These are phyloP conservation scores for Dioszegia hungarica DNA, from an alignment of 768 basidiomycete genomes.

Conservation along the genomic window DNA sequence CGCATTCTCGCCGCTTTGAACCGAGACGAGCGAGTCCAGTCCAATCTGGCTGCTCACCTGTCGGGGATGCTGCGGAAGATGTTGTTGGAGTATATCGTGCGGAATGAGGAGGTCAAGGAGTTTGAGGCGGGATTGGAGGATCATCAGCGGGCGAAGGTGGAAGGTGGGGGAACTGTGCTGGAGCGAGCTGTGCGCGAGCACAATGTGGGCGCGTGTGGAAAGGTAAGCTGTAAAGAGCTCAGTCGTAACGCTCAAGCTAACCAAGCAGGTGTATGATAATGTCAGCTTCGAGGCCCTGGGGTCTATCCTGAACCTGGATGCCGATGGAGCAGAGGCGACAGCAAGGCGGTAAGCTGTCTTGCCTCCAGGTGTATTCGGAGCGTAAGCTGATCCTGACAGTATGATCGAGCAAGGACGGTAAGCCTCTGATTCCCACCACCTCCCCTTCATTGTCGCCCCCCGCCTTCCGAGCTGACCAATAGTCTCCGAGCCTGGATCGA, in stretches of 20 bases:
- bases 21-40: slow-evolving; percentile 76
- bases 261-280: slow-evolving; percentile 71
- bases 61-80: slow-evolving; percentile 79
- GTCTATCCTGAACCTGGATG: slow-evolving; percentile 77
- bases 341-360: slow-evolving; percentile 55
- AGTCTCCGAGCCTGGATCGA: slow-evolving; percentile 82
- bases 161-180: slow-evolving; percentile 89
- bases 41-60: slow-evolving; percentile 29
- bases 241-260: background rate
- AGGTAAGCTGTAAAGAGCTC: slow-evolving; percentile 51
- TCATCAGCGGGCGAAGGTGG: slow-evolving; percentile 86
- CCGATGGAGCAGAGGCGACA: slow-evolving; percentile 93
- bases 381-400: slow-evolving; percentile 38
- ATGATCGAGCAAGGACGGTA: slow-evolving; percentile 95
- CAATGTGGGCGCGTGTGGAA: slow-evolving; percentile 91
- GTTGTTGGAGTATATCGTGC: slow-evolving; percentile 96
- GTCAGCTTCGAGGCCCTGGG: slow-evolving; percentile 95
- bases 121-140: slow-evolving; percentile 80
- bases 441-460: background rate
- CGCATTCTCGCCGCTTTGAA: slow-evolving; percentile 86
- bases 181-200: slow-evolving; percentile 99
- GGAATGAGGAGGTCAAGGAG: slow-evolving; percentile 77
- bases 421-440: slow-evolving; percentile 3
- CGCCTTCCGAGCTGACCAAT: background rate
- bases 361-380: background rate